Conservation (phyloP, 805 yeast species). For the Zygosaccharomyces gambellarensis region DNA sequence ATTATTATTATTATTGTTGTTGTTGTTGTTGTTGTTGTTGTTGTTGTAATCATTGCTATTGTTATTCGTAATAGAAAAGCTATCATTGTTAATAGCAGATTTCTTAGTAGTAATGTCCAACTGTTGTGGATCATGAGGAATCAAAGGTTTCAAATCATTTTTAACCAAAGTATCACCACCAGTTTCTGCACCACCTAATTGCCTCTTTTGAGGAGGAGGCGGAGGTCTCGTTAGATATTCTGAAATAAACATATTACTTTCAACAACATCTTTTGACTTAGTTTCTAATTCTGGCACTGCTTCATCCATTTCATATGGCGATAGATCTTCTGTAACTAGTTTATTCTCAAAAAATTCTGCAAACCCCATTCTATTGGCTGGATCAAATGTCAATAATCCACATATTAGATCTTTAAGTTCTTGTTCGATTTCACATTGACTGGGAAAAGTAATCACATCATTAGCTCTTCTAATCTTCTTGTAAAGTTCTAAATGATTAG, state of each 20-base stretch:
- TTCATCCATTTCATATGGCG: slow-evolving; percentile 32
- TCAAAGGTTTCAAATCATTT: slow-evolving; percentile 10
- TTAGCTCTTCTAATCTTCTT: slow-evolving; percentile 79
- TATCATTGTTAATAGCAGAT: background rate
- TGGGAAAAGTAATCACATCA: slow-evolving; percentile 75
- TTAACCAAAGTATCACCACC: slow-evolving; percentile 14
- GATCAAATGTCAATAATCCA: slow-evolving; percentile 73
- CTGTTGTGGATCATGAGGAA: slow-evolving; percentile 15
- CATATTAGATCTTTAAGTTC: slow-evolving; percentile 67
- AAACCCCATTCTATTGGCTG: slow-evolving; percentile 83
- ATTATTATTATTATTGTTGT: background rate
- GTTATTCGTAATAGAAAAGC: too few relatives aligned
- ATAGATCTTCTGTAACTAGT: slow-evolving; percentile 52
- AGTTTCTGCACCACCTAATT: slow-evolving; percentile 9
- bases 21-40: background rate
- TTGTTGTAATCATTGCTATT: too few relatives aligned
- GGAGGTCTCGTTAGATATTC: slow-evolving; percentile 54
- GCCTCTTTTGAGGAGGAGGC: slow-evolving; percentile 20
- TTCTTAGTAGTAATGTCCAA: background rate
- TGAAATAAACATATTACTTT: slow-evolving; percentile 69
- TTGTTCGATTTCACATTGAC: slow-evolving; percentile 55
- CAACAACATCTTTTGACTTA: slow-evolving; percentile 61
- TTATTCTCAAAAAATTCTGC: slow-evolving; percentile 79
- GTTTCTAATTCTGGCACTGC: slow-evolving; percentile 53
- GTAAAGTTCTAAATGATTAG: slow-evolving; percentile 84